Conservation (phyloP, 1,139 yeast genomes). For the Pneumocystis murina region DNA sequence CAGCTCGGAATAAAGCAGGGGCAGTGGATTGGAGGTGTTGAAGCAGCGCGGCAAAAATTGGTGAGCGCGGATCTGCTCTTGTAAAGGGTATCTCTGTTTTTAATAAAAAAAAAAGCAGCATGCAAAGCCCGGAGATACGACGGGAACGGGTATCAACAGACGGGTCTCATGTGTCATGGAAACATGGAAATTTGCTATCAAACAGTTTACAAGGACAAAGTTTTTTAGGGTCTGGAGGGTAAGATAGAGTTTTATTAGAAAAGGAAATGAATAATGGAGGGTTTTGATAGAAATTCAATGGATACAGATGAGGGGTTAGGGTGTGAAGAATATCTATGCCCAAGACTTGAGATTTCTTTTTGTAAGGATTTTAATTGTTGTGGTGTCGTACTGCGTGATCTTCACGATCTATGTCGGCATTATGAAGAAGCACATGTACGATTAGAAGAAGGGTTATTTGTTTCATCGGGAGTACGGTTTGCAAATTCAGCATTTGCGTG, state of each 20-base stretch:
- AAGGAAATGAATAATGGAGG: background rate
- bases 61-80: too few species aligned
- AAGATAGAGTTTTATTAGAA: background rate
- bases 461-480: slow-evolving; percentile 10
- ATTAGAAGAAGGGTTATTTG: slow-evolving; percentile 25
- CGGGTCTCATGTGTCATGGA: background rate
- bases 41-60: background rate
- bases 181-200: background rate
- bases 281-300: background rate
- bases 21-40: background rate
- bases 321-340: slow-evolving; percentile 21
- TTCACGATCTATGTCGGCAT: slow-evolving; percentile 84
- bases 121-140: background rate
- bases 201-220: background rate
- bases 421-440: slow-evolving; percentile 88
- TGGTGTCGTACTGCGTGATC: slow-evolving; percentile 78
- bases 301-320: background rate
- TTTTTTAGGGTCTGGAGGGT: background rate
- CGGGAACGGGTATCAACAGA: background rate
- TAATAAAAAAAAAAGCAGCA: background rate
- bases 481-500: background rate
- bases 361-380: slow-evolving; percentile 95
- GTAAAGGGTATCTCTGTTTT: too few species aligned
- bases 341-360: slow-evolving; percentile 85
- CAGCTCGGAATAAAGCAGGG: background rate